Evolutionary conservation across 768 basidiomycete genomes (phyloP), one percentile per base, ranked within the genome.

Genomic region (Candolleomyces aberdarensis): DNA sequence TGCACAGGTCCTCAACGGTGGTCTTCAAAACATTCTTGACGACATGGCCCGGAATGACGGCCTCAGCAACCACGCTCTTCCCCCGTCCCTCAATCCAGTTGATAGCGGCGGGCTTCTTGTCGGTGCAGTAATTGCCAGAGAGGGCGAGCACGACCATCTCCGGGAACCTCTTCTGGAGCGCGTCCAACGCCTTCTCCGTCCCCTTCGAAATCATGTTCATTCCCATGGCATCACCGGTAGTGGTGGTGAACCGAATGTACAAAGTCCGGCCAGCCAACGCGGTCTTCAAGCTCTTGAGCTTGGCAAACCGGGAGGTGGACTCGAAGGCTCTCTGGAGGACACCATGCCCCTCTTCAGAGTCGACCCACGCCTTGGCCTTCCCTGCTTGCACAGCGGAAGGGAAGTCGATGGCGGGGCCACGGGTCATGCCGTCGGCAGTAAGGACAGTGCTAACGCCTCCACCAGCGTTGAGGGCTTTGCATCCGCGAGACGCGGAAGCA

Each of bases 171-270:
- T 80, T 79, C 66, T 83, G 60, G 83, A 94, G 80, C 22, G 80
- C 83, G 67, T 90, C 94, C 13, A 99, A 83, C 19, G 95, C 96
- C 75, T 91, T 92, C 78, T 98, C 97, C 7, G 94, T 95, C 3
- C 96, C 97, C 76, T 99, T 99, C 9, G 91, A 93, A 70, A 98
- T 97, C 97, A 98, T 99, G 81, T 99, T 99, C 97, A 99, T 99
- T 17, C 97, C 97, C 96, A 98, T 99, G 43, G 97, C 96, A 69
- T 98, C 96, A 32, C 96, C 97, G 0, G 97, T 98, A 58, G 85
- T 87, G 15, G 95, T 97, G 60, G 91, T 91, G 70, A 99, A 98
- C 48, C 97, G 86, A 22, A 98, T 87, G 70, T 88, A 99, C 44
- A 99, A 77, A 41, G 94, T 96, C 46, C 97, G 85, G 8, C 97